Evolutionary conservation across 2,329 filamentous ascomycete genomes (phyloP), one percentile per base, ranked within the genome.

Genomic region (Fusarium pseudocircinatum): DNA sequence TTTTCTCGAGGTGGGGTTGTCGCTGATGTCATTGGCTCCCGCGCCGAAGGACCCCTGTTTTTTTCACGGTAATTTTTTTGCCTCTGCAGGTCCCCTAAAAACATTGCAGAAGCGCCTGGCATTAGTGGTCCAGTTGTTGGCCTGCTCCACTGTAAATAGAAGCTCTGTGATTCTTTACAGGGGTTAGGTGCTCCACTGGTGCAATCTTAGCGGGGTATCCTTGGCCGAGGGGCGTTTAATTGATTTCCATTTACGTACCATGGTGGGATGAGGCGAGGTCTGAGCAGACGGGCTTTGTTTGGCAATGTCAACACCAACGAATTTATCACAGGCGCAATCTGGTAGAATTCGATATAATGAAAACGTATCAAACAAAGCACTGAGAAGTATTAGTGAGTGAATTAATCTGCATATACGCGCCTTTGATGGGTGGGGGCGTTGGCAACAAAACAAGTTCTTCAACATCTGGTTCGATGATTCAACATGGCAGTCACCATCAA

Each of bases 11-110:
- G 77, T 76, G 77, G 77, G 77, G 77, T 75, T 40, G 12, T 37
- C 24, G 22, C 65, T 78, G 77, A 75, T 78, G 77, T 78, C 77
- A 78, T 78, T 78, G 74, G 77, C 60, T 68, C 74, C 72, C 64
- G 60, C 74, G 50, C 63, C 26, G 15, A 28, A 70, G 32, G 69
- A 75, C 69, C 70, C 74, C 66, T 78, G 70, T 28, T 50, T 64
- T 70, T 73, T 69, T 69, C 63, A 54, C 46, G 37, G 67, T 47
- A 18, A 47, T 60, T 69, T 67, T 64, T 64, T 69, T 52, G 52
- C 53, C 69, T 63, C 62, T 63, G 56, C 70, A 69, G 56, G 59
- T 69, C 65, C 60, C 70, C 50, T 59, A 65, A 47, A 60, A 66
- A 52, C 49, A 59, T 56, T 69, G 69, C 59, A 22, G 42, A 49